Conservation (phyloP, 1,284 basidiomycete species). For the Marasmius oreades region DNA sequence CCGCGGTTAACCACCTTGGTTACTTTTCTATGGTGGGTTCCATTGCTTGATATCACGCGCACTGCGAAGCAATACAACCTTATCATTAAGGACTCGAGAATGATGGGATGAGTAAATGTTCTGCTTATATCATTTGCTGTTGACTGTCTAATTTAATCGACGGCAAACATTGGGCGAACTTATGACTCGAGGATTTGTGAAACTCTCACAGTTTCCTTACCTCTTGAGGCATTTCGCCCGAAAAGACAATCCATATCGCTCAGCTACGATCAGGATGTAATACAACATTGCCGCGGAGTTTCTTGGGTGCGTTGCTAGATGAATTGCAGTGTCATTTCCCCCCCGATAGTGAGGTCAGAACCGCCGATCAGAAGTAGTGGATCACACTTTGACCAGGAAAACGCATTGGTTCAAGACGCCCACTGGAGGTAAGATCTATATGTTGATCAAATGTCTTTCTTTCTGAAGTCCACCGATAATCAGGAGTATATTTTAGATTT, state of each 20-base stretch:
- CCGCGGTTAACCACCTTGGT: neutral
- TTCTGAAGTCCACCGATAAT: too few species aligned
- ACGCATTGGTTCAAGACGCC: neutral
- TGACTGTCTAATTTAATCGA: neutral
- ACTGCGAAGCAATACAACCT: neutral
- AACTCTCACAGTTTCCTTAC: slow-evolving; percentile 1
- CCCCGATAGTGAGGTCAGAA: too few species aligned
- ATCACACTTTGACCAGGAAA: neutral
- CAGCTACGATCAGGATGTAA: slow-evolving; percentile 1
- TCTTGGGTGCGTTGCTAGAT: neutral
- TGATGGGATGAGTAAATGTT: neutral
- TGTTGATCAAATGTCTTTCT: neutral
- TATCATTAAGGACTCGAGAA: neutral
- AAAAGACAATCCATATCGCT: neutral
- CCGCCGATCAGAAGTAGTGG: neutral
- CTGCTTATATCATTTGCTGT: neutral
- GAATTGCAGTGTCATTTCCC: too few species aligned
- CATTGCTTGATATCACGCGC: slow-evolving; percentile 1
- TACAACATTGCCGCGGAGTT: neutral
- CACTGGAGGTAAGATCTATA: neutral
- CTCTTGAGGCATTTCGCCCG: neutral
- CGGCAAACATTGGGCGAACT: neutral
- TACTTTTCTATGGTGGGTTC: neutral
- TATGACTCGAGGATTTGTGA: neutral
- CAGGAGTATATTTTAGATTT: neutral